phyloP scores from a whole-genome alignment of 768 basidiomycete species.

The Psilocybe cubensis region DNA sequence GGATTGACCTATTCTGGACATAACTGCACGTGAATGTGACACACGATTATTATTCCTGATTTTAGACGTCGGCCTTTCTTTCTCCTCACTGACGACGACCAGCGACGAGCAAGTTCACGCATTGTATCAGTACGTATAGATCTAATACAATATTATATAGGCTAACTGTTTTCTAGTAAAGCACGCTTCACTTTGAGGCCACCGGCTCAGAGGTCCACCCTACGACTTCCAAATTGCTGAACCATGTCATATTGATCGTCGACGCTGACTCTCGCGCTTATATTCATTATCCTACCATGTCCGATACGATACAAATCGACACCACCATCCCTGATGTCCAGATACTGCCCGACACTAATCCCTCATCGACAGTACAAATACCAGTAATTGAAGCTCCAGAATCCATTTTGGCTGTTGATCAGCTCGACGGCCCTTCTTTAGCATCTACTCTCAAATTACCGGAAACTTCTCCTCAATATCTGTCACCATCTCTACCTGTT shows the following conservation, averaged over 20 bases:
- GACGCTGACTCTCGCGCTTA: conserved; percentile 13
- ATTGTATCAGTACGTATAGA: conserved; percentile 13
- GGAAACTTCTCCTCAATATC: conserved; percentile 29
- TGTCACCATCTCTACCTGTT: conserved; percentile 45
- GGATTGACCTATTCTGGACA: background rate
- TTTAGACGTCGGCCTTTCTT: conserved; percentile 12
- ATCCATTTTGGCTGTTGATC: conserved; percentile 24
- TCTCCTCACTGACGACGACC: conserved; percentile 23
- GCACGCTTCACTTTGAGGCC: conserved; percentile 9
- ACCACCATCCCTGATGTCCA: conserved; percentile 27
- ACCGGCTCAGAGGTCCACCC: conserved; percentile 10
- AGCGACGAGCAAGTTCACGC: conserved; percentile 28
- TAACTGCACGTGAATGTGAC: conserved; percentile 12
- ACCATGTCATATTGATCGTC: conserved; percentile 32
- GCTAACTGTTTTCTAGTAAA: conserved; percentile 13
- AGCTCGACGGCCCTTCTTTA: conserved; percentile 23
- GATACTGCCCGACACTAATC: conserved; percentile 32
- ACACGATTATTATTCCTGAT: conserved; percentile 17
- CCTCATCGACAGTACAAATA: conserved; percentile 23
- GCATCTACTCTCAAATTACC: conserved; percentile 29
- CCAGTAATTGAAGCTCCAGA: conserved; percentile 27
- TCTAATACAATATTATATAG: background rate
- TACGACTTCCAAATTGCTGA: conserved; percentile 20
- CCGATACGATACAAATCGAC: conserved; percentile 19
- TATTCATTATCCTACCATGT: conserved; percentile 23